These are phyloP conservation scores for Neurospora sp. DNA, from an alignment of 495 filamentous ascomycete genomes.

Conservation along the genomic window DNA sequence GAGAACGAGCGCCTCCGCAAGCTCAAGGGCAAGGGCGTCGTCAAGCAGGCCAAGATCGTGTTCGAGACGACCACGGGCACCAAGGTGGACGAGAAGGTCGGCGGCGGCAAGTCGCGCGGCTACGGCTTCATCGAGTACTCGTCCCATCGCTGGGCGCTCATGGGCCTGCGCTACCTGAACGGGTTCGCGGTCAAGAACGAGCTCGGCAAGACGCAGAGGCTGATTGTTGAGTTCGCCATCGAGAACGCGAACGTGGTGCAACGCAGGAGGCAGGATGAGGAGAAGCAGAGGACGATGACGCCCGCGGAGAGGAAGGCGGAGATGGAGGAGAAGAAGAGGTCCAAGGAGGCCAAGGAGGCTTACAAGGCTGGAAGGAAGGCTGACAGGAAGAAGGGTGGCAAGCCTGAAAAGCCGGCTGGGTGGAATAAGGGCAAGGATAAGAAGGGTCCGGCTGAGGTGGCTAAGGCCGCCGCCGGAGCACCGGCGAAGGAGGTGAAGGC, in stretches of 20 bases:
- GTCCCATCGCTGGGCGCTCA: slow-evolving; percentile 85
- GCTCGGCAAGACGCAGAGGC: slow-evolving; percentile 42
- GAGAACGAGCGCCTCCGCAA: slow-evolving; percentile 68
- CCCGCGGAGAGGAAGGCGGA: slow-evolving; percentile 44
- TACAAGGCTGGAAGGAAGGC: slow-evolving; percentile 15
- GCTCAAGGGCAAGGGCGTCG: slow-evolving; percentile 78
- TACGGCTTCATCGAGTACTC: slow-evolving; percentile 98
- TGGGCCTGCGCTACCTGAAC: slow-evolving; percentile 92
- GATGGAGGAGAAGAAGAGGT: slow-evolving; percentile 24
- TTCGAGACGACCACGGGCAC: slow-evolving; percentile 76
- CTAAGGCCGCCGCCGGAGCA: not conserved
- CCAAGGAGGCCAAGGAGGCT: slow-evolving; percentile 2
- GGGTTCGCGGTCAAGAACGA: slow-evolving; percentile 54
- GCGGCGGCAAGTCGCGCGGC: slow-evolving; percentile 73
- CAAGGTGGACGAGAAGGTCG: slow-evolving; percentile 58
- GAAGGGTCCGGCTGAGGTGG: slow-evolving; percentile 20
- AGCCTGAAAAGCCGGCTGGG: slow-evolving; percentile 38
- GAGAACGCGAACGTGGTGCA: slow-evolving; percentile 92
- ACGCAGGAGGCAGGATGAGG: slow-evolving; percentile 62
- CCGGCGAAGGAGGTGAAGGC: slow-evolving; percentile 3
- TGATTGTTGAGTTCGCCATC: slow-evolving; percentile 97
- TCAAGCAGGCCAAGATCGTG: slow-evolving; percentile 90
- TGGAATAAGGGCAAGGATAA: slow-evolving; percentile 40
- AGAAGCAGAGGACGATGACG: slow-evolving; percentile 57
- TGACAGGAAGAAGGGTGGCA: slow-evolving; percentile 25